Evolutionary conservation across 2,329 filamentous ascomycete species (phyloP).

Genomic region (Leptographium flavum): DNA sequence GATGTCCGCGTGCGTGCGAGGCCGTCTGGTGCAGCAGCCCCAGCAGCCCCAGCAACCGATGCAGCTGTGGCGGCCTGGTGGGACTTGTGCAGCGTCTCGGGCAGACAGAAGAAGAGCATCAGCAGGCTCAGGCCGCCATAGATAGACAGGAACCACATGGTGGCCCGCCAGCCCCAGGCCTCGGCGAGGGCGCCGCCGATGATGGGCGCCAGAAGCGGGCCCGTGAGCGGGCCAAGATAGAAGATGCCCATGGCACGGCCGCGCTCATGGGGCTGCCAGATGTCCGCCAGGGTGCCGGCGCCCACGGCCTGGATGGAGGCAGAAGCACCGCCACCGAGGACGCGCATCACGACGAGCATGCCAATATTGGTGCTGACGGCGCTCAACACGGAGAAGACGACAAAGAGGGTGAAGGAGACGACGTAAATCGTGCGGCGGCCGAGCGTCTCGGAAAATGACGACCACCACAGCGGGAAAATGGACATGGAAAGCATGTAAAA

Average conservation of each 20-base stretch:
- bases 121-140: conserved; percentile 48
- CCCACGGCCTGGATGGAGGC: conserved; percentile 74
- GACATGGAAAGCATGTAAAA: conserved; percentile 74
- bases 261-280: conserved; percentile 61
- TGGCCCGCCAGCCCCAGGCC: conserved; percentile 57
- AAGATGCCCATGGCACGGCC: conserved; percentile 73
- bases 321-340: conserved; percentile 60
- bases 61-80: conserved; percentile 1
- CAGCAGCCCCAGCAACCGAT: neutral
- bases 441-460: conserved; percentile 58
- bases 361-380: conserved; percentile 55
- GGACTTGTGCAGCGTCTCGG: conserved; percentile 43
- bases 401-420: conserved; percentile 56
- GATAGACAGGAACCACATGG: conserved; percentile 62
- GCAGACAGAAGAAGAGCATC: conserved; percentile 45
- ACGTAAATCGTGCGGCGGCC: conserved; percentile 71
- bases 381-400: conserved; percentile 54
- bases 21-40: neutral
- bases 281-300: conserved; percentile 68
- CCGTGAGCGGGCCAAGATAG: conserved; percentile 64
- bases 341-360: conserved; percentile 64
- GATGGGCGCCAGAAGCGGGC: conserved; percentile 62
- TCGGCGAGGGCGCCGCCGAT: conserved; percentile 61
- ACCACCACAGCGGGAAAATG: conserved; percentile 81
- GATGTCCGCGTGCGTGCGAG: conserved; percentile 38